phyloP scores from a whole-genome alignment of 176 grass and related monocot species.

The Oryza coarctata region DNA sequence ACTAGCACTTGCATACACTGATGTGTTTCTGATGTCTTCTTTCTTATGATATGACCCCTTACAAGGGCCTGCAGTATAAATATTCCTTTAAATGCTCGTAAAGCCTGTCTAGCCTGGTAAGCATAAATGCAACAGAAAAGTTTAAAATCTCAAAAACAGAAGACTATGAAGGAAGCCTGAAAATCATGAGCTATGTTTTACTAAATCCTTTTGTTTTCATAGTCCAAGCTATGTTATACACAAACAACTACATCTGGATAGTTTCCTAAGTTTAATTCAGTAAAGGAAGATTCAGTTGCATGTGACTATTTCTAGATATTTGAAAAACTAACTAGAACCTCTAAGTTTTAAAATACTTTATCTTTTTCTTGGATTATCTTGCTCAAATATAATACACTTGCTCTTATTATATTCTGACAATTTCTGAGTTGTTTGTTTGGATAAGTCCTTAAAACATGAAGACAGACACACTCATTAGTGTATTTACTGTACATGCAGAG shows the following conservation, averaged over 20 bases:
- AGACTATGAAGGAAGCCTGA: not conserved
- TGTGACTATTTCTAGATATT: not conserved
- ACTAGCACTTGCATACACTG: slow-evolving; percentile 87
- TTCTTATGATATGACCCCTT: slow-evolving; percentile 85
- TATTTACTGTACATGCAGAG: not conserved
- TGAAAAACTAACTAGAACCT: slow-evolving; percentile 30
- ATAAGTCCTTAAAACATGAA: slow-evolving; percentile 9
- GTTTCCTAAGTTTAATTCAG: slow-evolving; percentile 13
- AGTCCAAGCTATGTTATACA: not conserved
- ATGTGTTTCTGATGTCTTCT: slow-evolving; percentile 87
- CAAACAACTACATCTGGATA: slow-evolving; percentile 20
- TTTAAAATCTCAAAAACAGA: slow-evolving; percentile 25
- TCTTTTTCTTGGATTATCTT: slow-evolving; percentile 26
- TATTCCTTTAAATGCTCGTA: slow-evolving; percentile 90
- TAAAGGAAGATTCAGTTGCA: slow-evolving; percentile 19
- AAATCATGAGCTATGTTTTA: slow-evolving; percentile 25
- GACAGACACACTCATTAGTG: not conserved
- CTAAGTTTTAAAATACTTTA: slow-evolving; percentile 14
- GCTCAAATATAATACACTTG: not conserved
- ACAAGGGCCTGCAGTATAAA: slow-evolving; percentile 91
- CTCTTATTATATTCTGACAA: not conserved
- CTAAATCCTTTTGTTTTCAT: not conserved
- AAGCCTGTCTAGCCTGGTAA: slow-evolving; percentile 83
- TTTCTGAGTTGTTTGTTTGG: slow-evolving; percentile 2
- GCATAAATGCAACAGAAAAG: slow-evolving; percentile 21